These are phyloP conservation scores for Hawksworthiomyces lignivorus DNA, from an alignment of 2,329 filamentous ascomycete genomes.

Conservation along the genomic window DNA sequence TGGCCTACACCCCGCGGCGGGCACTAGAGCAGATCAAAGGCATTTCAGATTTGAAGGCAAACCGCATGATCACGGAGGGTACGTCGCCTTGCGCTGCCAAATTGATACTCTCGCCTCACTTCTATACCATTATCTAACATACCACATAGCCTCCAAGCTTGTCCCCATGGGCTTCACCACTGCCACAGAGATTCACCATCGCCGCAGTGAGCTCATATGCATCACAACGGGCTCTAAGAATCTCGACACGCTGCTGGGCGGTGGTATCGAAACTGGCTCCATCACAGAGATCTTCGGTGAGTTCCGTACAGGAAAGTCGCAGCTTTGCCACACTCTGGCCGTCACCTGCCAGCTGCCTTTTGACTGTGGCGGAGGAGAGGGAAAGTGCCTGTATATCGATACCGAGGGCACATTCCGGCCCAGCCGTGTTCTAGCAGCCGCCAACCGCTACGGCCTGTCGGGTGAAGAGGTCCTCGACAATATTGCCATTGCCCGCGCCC, in stretches of 20 bases:
- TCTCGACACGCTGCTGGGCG: slow-evolving; percentile 86
- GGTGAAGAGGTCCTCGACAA: slow-evolving; percentile 98
- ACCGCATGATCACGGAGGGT: slow-evolving; percentile 87
- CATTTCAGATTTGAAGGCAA: slow-evolving; percentile 93
- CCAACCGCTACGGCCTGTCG: slow-evolving; percentile 86
- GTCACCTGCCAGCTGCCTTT: slow-evolving; percentile 97
- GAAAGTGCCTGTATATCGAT: slow-evolving; percentile 97
- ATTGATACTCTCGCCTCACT: not conserved
- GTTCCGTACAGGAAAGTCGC: slow-evolving; percentile 95
- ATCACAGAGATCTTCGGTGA: slow-evolving; percentile 98
- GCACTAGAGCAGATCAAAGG: slow-evolving; percentile 92
- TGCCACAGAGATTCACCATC: slow-evolving; percentile 96
- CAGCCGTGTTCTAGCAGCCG: slow-evolving; percentile 82
- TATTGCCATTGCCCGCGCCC: slow-evolving; percentile 93
- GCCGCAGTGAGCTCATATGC: slow-evolving; percentile 92
- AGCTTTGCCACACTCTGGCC: slow-evolving; percentile 96
- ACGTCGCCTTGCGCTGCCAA: slow-evolving; percentile 15
- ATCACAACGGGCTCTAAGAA: slow-evolving; percentile 98
- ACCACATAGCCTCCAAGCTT: slow-evolving; percentile 69
- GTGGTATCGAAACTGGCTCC: slow-evolving; percentile 92
- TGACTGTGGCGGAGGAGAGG: slow-evolving; percentile 97
- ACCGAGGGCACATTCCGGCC: slow-evolving; percentile 96
- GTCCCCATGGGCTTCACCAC: slow-evolving; percentile 99
- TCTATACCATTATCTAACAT: slow-evolving; percentile 1
- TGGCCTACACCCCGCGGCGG: slow-evolving; percentile 83